Evolutionary conservation across 2,329 filamentous ascomycete species (phyloP), one percentile per base, ranked within the genome.

Genomic region (Fusarium proliferatum): DNA sequence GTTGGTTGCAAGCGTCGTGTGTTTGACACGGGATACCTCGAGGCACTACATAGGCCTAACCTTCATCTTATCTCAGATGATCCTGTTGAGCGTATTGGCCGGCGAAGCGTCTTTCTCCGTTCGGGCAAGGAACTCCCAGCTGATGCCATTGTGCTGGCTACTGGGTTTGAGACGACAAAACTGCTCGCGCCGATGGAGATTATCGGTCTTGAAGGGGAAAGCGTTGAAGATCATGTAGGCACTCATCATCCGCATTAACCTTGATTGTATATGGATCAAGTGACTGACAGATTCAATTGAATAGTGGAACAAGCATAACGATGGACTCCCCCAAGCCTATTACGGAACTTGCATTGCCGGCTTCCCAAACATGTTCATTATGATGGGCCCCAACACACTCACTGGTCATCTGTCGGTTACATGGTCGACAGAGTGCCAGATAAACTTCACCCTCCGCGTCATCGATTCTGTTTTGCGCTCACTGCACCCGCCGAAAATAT

Each of bases 1-100:
- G 48, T 52, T 30, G 48, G 48, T 23, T 52, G 48, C n/a, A 52
- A 52, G n/a, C 48, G 48, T 12, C 48, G 48, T 15, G 48, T 52
- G 7, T 52, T 52, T 52, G 48, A 52, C 48, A 52, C 48, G 15
- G 48, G 48, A 23, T 52, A 52, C 16, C 48, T 52, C 16, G n/a
- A 52, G 48, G 48, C 48, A 11, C 6, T 52, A 5, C n/a, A 52
- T 7, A 19, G n/a, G n/a, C 48, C 48, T 23, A 52, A 52, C 16
- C 48, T 52, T 11, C 30, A 19, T 36, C 48, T 52, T 10, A 10
- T 52, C 48, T 36, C 48, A 13, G 48, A 52, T 11, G 48, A 52
- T 6, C 48, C 48, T 4, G 48, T 36, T 26, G 48, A 52, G 30
- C 7, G n/a, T 6, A 23, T 52, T 11, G 48, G 48, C 8, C 48